Base-by-base conservation (phyloP, 768 basidiomycete species). In the Mycena epipterygia region DNA sequence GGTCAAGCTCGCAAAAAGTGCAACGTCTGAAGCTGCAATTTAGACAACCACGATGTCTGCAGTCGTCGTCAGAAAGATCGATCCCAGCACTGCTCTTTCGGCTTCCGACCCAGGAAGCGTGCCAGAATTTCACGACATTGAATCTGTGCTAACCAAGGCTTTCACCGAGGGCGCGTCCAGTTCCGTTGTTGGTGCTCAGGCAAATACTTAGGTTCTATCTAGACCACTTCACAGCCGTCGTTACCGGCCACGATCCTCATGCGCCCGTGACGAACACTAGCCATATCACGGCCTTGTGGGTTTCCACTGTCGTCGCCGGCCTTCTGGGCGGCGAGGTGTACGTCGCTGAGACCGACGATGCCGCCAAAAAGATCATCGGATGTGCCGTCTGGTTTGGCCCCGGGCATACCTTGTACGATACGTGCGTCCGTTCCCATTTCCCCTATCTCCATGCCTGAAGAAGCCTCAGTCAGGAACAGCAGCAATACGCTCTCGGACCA, bases 381-480 rank as follows among this genome's bases (percentile, higher is more conserved):
- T 49, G 56, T 30, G 64, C 56, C n/a, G 70, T 66, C 13, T 67
- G 70, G 70, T 71, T 71, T 55, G 56, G 44, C 12, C 70, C 70
- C n/a, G 64, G 64, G 2, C 30, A 46, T 23, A 27, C 42, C n/a
- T 29, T 70, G 46, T 64, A 56, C 35, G 68, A 63, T 19, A 64
- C 32, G 68, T 70, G 30, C 23, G 44, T 39, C 27, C 25, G 5
- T 33, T 12, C 32, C 49, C 49, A 25, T n/a, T n/a, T n/a, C n/a
- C n/a, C n/a, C n/a, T n/a, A n/a, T n/a, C n/a, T n/a, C n/a, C n/a
- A n/a, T n/a, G n/a, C n/a, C n/a, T n/a, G n/a, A n/a, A n/a, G n/a
- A n/a, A n/a, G n/a, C n/a, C n/a, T n/a, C n/a, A n/a, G n/a, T n/a
- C n/a, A n/a, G n/a, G n/a, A n/a, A n/a, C n/a, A n/a, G n/a, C n/a